phyloP scores from a whole-genome alignment of 345 rosid genomes.

The Viola odorata region DNA sequence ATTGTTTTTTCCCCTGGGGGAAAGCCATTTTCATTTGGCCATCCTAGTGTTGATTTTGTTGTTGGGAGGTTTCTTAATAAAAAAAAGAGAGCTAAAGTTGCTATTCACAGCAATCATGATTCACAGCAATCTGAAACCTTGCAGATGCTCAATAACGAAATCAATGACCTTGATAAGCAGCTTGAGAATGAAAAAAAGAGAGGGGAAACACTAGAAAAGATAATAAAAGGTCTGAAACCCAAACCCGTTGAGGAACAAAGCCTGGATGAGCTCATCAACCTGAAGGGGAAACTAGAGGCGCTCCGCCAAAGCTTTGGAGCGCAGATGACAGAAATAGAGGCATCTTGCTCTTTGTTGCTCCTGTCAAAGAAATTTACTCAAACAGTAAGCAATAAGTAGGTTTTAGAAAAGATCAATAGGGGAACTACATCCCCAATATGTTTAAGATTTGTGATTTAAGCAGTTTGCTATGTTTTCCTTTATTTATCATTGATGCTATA shows the following conservation, averaged over 20 bases:
- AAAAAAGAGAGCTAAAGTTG: not conserved
- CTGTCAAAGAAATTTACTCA: not conserved
- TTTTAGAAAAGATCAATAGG: not conserved
- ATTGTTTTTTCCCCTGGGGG: conserved; percentile 25
- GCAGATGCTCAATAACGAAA: conserved; percentile 6
- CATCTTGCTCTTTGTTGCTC: conserved; percentile 12
- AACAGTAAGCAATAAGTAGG: not conserved
- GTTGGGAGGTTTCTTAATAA: conserved; percentile 10
- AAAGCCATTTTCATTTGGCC: conserved; percentile 13
- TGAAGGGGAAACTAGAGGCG: conserved; percentile 7
- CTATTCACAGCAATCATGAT: not conserved
- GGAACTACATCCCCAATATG: not conserved
- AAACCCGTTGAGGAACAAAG: not conserved
- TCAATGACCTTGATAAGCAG: conserved; percentile 4
- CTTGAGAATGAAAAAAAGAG: conserved; percentile 15
- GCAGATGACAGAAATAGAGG: conserved; percentile 12
- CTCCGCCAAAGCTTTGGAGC: not conserved
- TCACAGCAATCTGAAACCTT: not conserved
- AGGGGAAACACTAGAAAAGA: conserved; percentile 6
- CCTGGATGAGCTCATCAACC: conserved; percentile 3
- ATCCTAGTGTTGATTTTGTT: conserved; percentile 3
- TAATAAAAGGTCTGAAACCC: not conserved
- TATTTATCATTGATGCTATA: not conserved
- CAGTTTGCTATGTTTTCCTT: not conserved
- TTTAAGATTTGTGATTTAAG: not conserved